phyloP scores from a whole-genome alignment of 805 yeast species.

The Wickerhamiella dianesei region DNA sequence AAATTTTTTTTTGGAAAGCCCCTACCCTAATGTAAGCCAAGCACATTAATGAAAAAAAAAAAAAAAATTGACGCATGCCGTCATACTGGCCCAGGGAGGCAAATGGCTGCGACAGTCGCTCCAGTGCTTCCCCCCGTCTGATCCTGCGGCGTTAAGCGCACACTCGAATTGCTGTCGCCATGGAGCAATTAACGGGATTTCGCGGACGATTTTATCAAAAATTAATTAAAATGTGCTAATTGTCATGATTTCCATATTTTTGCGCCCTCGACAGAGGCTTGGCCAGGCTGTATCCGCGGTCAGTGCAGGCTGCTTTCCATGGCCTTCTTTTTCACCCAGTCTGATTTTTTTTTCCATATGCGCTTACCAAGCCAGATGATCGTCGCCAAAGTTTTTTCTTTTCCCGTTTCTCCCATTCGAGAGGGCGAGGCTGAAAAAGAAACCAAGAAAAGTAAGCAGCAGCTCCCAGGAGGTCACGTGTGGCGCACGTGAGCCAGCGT shows the following conservation, averaged over 20 bases:
- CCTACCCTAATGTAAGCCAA: neutral
- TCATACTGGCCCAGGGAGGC: neutral
- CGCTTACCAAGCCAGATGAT: neutral
- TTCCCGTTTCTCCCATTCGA: neutral
- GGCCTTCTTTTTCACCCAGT: neutral
- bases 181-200: neutral
- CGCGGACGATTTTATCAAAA: neutral
- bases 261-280: too few relatives aligned
- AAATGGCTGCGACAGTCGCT: neutral
- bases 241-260: neutral
- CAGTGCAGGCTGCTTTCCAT: neutral
- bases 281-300: too few relatives aligned
- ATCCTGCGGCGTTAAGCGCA: too few relatives aligned
- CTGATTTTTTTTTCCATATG: neutral
- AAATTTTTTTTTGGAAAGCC: constrained; percentile 13
- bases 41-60: neutral
- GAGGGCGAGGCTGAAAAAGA: neutral
- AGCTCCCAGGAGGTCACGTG: too few relatives aligned
- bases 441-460: too few relatives aligned
- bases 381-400: neutral
- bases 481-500: too few relatives aligned
- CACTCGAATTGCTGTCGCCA: neutral
- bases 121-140: too few relatives aligned
- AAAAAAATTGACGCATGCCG: neutral
- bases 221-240: neutral